Base-by-base conservation (phyloP, 306 rosid genomes). In the Arachis hypogaea region DNA sequence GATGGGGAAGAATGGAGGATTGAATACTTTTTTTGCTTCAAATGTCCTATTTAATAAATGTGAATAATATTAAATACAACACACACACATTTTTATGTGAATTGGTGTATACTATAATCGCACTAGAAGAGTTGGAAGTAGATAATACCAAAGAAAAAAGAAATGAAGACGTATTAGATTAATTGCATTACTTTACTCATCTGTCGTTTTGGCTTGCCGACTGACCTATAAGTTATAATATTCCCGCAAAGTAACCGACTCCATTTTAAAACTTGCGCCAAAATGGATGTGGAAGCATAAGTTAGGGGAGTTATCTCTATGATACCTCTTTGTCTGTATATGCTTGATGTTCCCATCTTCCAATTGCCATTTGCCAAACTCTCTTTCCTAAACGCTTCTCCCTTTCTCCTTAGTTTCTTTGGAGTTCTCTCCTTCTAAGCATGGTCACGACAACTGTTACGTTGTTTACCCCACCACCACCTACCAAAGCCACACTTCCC, bases 261-360 rank as follows among this genome's bases (percentile, higher is more conserved):
- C 16, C 28, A 63, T 5, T 64, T 44, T 43, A 64, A 69, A 71
- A 63, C 72, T 63, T 64, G 51, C 16, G 66, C 76, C 66, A 66
- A 54, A 72, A 14, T 63, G 7, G 29, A 3, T 11, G 8, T 38
- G 57, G 51, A 68, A 52, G 91, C 69, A 85, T 85, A 85, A 5
- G 57, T 33, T 73, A 63, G 56, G 58, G 42, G 30, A 18, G 38
- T 62, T 46, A 28, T 70, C 66, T 12, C 0, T 4, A 0, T 2
- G 84, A 87, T 87, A 58, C 89, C 82, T 62, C 10, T 71, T 68
- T 85, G 92, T 76, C 85, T 71, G 16, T 62, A 73, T 59, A 45
- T 65, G 11, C 14, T 47, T 12, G 4, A 9, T 47, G 7, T 9
- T 47, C 4, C 52, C 4, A 9, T 47, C 11, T 3, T 47, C 4